Evolutionary conservation across 139 green algal genomes (phyloP), one percentile per base, ranked within the genome.

Genomic region (Parachlorella kessleri): DNA sequence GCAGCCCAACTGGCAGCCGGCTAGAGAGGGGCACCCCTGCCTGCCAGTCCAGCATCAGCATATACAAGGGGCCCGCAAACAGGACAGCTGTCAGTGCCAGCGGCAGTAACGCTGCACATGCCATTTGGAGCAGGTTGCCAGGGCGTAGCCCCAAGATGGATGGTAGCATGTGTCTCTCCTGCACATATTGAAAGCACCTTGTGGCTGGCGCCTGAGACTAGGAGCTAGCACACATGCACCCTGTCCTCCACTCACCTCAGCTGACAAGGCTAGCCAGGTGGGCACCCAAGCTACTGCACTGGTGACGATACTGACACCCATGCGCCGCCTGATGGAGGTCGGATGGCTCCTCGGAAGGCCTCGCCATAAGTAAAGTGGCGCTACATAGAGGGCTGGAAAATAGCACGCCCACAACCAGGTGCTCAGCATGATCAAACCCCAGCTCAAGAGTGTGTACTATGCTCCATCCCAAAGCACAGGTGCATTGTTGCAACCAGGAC

Each of bases 41-140:
- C 69, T 81, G 41, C 70, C 84, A 80, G 41, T 71, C 33, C 39
- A 77, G 55, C 3, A 75, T 33, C 66, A 69, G 54, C 48, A 67
- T 10, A n/a, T 78, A 39, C 37, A 92, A 72, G 1, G 83, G 89
- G 2, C 87, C 89, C 1, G 73, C 37, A 55, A 92, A 93, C 33
- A 93, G 79, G 4, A 75, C 48, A 39, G 68, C 65, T 28, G 81
- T 88, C 24, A 92, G 79, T 23, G 72, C n/a, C 6, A 91, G 75
- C 3, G 88, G 81, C 30, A 84, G 36, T 21, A 40, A 42, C 0
- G 3, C 54, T 18, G 0, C 73, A 78, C 28, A 92, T 33, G 4
- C 88, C 86, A n/a, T 93, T 79, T 6, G 87, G 63, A 0, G 65
- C 3, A 4, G 73, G n/a, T 30, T 68, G 41, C 55, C 88, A 36